Percentiles rank a stretch among this genome's conserved stretches.
These are phyloP conservation scores for Penicillium sclerotigenum DNA, from an alignment of 2,329 filamentous ascomycete genomes.

Conservation along the genomic window DNA sequence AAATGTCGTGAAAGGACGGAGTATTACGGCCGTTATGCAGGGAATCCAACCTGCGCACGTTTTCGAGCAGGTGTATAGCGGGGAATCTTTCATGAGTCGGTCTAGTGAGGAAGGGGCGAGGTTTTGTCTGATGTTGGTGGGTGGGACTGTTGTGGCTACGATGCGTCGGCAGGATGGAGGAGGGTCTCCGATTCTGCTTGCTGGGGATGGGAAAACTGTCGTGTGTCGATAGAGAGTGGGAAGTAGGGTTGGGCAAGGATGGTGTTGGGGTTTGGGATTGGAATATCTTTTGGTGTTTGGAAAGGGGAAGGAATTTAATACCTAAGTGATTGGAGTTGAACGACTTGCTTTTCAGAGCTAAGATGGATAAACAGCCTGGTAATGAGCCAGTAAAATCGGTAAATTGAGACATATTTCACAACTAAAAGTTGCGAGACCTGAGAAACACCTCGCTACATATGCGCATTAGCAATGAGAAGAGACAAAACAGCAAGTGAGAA, in stretches of 20 bases:
- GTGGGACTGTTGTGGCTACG: not conserved
- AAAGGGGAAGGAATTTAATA: not conserved
- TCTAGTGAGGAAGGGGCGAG: not conserved
- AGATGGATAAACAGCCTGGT: too few species aligned
- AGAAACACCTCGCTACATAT: conserved; percentile 16
- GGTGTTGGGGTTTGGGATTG: not conserved
- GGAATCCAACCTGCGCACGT: not conserved
- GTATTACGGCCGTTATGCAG: not conserved
- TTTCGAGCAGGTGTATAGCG: not conserved
- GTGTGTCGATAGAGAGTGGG: not conserved
- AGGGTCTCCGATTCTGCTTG: not conserved
- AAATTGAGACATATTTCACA: not conserved
- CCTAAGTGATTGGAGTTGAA: not conserved
- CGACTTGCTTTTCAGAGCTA: not conserved
- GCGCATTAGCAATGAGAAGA: not conserved
- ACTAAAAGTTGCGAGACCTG: not conserved
- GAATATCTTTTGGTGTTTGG: not conserved
- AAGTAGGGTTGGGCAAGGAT: not conserved
- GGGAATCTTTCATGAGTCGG: not conserved
- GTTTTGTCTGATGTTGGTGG: not conserved
- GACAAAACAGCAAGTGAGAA: not conserved
- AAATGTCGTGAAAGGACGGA: not conserved
- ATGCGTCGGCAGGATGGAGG: not conserved
- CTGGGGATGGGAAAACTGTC: not conserved
- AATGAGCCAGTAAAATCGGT: too few species aligned